These are phyloP conservation scores for Claviceps humidiphila DNA, from an alignment of 2,329 filamentous ascomycete species.

Conservation along the genomic window DNA sequence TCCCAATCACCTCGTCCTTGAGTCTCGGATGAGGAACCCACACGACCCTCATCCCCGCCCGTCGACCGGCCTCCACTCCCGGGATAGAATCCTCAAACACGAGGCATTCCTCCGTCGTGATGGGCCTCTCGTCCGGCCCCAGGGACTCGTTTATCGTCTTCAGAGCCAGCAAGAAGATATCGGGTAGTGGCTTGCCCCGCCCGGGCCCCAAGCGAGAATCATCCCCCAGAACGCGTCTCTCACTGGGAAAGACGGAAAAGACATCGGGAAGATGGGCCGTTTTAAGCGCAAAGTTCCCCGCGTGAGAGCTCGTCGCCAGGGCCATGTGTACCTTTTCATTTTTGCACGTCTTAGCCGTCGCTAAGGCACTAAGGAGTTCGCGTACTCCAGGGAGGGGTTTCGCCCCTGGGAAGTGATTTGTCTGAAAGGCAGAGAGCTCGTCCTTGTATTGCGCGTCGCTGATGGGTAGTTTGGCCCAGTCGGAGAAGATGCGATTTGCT, in stretches of 20 bases:
- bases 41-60: constrained; percentile 87
- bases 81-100: constrained; percentile 95
- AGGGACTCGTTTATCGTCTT: constrained; percentile 70
- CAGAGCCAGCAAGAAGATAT: constrained; percentile 85
- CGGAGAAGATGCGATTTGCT: constrained; percentile 44
- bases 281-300: constrained; percentile 64
- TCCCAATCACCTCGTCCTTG: constrained; percentile 59
- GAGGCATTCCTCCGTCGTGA: constrained; percentile 75
- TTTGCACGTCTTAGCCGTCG: constrained; percentile 16
- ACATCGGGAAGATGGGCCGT: constrained; percentile 46
- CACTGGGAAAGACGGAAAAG: constrained; percentile 50
- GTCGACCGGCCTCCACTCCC: constrained; percentile 77
- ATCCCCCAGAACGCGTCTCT: constrained; percentile 74
- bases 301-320: constrained; percentile 69
- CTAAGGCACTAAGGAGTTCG: constrained; percentile 44
- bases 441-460: constrained; percentile 50
- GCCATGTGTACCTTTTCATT: constrained; percentile 57
- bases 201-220: constrained; percentile 64
- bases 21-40: constrained; percentile 83
- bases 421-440: constrained; percentile 51
- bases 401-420: constrained; percentile 57
- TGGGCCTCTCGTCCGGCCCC: constrained; percentile 44
- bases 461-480: constrained; percentile 81
- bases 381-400: constrained; percentile 67
- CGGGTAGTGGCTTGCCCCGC: constrained; percentile 84